phyloP scores from a whole-genome alignment of 2,329 filamentous ascomycete species.

The Chaetomium olivaceum region DNA sequence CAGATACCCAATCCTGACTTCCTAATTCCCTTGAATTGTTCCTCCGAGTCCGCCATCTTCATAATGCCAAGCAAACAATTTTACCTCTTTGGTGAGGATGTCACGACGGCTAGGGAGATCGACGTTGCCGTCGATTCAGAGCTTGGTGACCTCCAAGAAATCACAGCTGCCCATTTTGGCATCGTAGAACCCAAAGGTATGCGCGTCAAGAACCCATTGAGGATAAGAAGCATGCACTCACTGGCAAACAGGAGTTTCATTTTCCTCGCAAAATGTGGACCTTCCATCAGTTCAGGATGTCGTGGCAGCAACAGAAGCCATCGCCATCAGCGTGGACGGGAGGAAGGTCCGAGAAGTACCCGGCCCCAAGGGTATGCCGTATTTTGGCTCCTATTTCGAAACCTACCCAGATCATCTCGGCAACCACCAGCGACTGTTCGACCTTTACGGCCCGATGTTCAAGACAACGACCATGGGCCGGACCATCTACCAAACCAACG shows the following conservation, averaged over 20 bases:
- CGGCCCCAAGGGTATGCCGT: slow-evolving; percentile 49
- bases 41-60: background rate
- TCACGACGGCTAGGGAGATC: slow-evolving; percentile 40
- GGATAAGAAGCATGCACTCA: slow-evolving; percentile 35
- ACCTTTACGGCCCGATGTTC: slow-evolving; percentile 54
- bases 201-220: background rate
- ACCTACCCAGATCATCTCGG: slow-evolving; percentile 59
- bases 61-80: slow-evolving; percentile 39
- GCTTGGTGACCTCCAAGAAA: slow-evolving; percentile 41
- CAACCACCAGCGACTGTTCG: slow-evolving; percentile 47
- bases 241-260: slow-evolving; percentile 9
- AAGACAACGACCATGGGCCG: slow-evolving; percentile 54
- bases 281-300: slow-evolving; percentile 42
- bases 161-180: slow-evolving; percentile 46
- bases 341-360: slow-evolving; percentile 51
- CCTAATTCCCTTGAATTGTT: background rate
- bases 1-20: background rate
- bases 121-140: slow-evolving; percentile 39
- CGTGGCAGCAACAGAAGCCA: slow-evolving; percentile 36
- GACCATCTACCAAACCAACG: slow-evolving; percentile 52
- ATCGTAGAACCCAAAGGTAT: slow-evolving; percentile 43
- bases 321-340: slow-evolving; percentile 52
- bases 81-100: slow-evolving; percentile 45
- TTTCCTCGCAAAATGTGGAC: slow-evolving; percentile 31
- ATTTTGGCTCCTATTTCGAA: slow-evolving; percentile 57